A percentile compares a stretch with the other conserved stretches of the same genome.
These are phyloP conservation scores for Epithele typhae DNA, from an alignment of 768 basidiomycete species.

Conservation along the genomic window DNA sequence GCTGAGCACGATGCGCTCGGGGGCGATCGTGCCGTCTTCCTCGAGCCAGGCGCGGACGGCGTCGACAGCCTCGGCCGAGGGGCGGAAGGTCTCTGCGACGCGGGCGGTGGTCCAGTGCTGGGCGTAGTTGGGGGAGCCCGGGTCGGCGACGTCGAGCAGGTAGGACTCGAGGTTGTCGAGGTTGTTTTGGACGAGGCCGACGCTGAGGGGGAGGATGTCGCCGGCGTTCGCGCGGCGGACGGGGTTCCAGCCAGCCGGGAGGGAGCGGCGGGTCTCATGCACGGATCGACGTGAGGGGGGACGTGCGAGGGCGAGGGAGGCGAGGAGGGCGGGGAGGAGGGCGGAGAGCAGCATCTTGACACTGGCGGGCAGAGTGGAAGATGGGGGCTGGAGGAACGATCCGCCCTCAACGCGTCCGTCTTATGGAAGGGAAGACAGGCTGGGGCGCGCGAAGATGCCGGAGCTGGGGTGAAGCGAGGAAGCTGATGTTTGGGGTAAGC, in stretches of 20 bases:
- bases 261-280: background rate
- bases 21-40: slow-evolving; percentile 35
- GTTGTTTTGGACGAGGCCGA: slow-evolving; percentile 45
- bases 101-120: slow-evolving; percentile 43
- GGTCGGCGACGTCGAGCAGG: slow-evolving; percentile 46
- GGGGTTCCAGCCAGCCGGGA: background rate
- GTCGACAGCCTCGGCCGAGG: slow-evolving; percentile 37
- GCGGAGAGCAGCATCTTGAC: too few species aligned
- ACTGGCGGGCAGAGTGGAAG: too few species aligned
- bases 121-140: slow-evolving; percentile 46
- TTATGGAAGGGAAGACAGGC: too few species aligned
- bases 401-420: too few species aligned
- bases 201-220: slow-evolving; percentile 40
- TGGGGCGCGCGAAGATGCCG: too few species aligned
- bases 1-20: slow-evolving; percentile 34
- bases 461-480: too few species aligned
- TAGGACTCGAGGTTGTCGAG: slow-evolving; percentile 40
- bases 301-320: background rate
- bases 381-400: too few species aligned
- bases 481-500: too few species aligned
- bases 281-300: background rate
- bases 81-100: slow-evolving; percentile 43
- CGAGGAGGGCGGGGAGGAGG: background rate
- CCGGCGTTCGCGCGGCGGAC: slow-evolving; percentile 31
- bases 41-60: slow-evolving; percentile 42